Base-by-base conservation (phyloP, 805 yeast species). In the Dipodascopsis uninucleata region DNA sequence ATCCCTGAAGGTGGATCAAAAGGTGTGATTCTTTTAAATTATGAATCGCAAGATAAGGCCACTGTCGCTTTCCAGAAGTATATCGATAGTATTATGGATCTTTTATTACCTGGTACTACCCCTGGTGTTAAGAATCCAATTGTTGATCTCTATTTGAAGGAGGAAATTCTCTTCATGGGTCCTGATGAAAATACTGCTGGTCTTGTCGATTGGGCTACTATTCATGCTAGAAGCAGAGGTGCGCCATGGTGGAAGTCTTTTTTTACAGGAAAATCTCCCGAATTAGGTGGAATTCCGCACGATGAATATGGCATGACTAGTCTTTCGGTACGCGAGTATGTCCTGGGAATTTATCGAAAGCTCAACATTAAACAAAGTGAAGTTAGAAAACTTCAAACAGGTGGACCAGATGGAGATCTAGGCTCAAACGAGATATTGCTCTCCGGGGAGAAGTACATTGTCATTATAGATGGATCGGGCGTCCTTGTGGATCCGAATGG, bases 141-240 rank as follows among this genome's bases (percentile, higher is more conserved):
- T 62, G 89, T 90, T 41, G 97, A 90, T 64, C 71, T 85, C 45
- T 82, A 86, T 64, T 78, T 79, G 45, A 76, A 83, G 61, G 86
- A 85, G 39, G 98, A 90, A 72, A 90, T 93, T 58, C 71, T 93
- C 58, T 90, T 86, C 67, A 83, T 90, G 81, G 98, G 98, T 43
- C 98, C 98, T n/a, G 98, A 90, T 70, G 98, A 90, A 74, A 95
- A 95, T 65, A 89, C 97, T 41, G 97, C 98, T 17, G 83, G 82
- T 20, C 82, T 85, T 61, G 95, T 88, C 41, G 89, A 93, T 66
- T 90, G 97, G 97, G 97, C 98, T 8, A 93, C 97, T 21, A 69
- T 80, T 57, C 97, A 90, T 64, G 97, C 98, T 22, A 79, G 84
- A 60, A 68, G 71, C 45, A 81, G 98, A 68, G 95, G 95, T 52